Evolutionary conservation across 306 rosid genomes (phyloP).

Genomic region (Prunus mongolica): DNA sequence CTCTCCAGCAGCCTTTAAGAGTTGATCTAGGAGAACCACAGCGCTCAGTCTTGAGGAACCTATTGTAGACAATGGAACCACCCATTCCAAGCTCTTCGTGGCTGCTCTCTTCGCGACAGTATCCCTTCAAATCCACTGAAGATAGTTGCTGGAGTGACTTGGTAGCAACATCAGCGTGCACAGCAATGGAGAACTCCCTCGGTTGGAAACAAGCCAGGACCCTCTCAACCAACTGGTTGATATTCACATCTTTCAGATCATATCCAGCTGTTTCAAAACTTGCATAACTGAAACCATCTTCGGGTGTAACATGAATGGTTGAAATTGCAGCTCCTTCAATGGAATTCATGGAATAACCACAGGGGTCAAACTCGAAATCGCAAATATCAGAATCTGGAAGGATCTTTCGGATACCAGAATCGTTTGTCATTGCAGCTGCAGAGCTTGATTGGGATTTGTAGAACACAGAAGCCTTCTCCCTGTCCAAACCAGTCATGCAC

Average conservation of each 20-base stretch:
- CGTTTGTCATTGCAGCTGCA: slow-evolving; percentile 46
- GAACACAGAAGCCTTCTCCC: slow-evolving; percentile 46
- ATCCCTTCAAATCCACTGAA: slow-evolving; percentile 49
- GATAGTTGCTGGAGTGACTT: slow-evolving; percentile 36
- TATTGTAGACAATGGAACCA: slow-evolving; percentile 51
- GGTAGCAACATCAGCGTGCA: slow-evolving; percentile 39
- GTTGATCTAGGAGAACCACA: slow-evolving; percentile 67
- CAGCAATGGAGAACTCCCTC: slow-evolving; percentile 51
- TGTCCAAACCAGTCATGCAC: slow-evolving; percentile 71
- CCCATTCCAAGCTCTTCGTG: slow-evolving; percentile 53
- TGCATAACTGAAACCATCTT: slow-evolving; percentile 63
- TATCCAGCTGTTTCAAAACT: slow-evolving; percentile 70
- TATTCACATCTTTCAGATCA: slow-evolving; percentile 30
- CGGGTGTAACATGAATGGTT: slow-evolving; percentile 52
- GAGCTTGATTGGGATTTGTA: slow-evolving; percentile 39
- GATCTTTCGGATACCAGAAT: slow-evolving; percentile 61
- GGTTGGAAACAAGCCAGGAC: slow-evolving; percentile 57
- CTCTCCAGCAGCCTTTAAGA: slow-evolving; percentile 61
- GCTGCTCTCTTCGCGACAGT: slow-evolving; percentile 53
- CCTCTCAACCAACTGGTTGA: slow-evolving; percentile 38
- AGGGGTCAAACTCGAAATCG: slow-evolving; percentile 64
- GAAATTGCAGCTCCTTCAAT: slow-evolving; percentile 59
- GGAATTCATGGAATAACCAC: slow-evolving; percentile 70
- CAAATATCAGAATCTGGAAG: slow-evolving; percentile 61
- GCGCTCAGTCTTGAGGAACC: slow-evolving; percentile 28